phyloP scores from a whole-genome alignment of 1,139 yeast genomes.

The Suhomyces anneliseae region DNA sequence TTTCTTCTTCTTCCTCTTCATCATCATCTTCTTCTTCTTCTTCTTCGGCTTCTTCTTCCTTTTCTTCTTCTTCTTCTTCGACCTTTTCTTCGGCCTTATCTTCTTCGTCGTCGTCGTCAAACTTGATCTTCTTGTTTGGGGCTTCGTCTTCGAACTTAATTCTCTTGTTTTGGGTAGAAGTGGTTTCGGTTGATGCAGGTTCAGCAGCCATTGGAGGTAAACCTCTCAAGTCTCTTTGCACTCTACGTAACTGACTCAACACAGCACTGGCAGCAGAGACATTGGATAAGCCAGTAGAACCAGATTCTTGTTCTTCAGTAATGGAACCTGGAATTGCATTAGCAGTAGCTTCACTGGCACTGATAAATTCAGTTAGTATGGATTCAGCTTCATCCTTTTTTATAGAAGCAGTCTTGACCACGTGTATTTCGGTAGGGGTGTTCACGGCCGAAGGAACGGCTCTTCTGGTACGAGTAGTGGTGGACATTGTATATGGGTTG shows the following conservation, averaged over 20 bases:
- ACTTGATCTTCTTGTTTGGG: constrained; percentile 27
- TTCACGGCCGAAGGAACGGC: constrained; percentile 47
- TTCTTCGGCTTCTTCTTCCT: constrained; percentile 15
- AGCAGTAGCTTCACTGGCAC: constrained; percentile 26
- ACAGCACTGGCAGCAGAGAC: constrained; percentile 31
- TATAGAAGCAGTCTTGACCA: constrained; percentile 28
- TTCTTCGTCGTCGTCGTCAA: constrained; percentile 24
- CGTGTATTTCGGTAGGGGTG: constrained; percentile 48
- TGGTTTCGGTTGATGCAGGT: constrained; percentile 11
- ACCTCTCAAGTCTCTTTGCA: constrained; percentile 73
- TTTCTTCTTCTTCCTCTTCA: constrained; percentile 21
- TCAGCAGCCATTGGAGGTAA: constrained; percentile 58
- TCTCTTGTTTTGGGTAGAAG: constrained; percentile 21
- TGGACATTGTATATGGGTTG: constrained; percentile 10
- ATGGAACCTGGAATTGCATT: constrained; percentile 11
- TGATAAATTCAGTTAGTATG: constrained; percentile 47
- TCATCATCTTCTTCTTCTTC: constrained; percentile 18
- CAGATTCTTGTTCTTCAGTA: constrained; percentile 10
- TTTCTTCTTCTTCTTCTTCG: constrained; percentile 9
- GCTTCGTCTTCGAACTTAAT: constrained; percentile 25
- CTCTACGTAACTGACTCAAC: constrained; percentile 61
- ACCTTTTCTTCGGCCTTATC: constrained; percentile 7
- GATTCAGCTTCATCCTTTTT: constrained; percentile 45
- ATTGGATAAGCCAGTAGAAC: constrained; percentile 23
- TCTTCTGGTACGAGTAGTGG: constrained; percentile 30